Conservation (phyloP, 2,329 filamentous ascomycete genomes). For the Chrysoporthe austroafricana region DNA sequence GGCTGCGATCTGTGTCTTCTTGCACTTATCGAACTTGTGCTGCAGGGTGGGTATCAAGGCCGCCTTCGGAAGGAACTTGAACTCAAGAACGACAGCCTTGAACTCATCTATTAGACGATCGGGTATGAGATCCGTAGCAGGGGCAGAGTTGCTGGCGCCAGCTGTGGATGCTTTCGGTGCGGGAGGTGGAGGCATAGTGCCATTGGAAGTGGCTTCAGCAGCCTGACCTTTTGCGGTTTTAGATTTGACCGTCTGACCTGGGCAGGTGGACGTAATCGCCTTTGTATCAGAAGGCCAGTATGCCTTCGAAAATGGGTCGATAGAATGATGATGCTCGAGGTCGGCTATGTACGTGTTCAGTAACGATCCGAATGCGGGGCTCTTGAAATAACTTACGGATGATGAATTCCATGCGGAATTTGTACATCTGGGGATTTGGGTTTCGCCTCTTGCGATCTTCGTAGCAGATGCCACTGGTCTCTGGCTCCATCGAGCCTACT, state of each 20-base stretch:
- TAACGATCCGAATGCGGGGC: constrained; percentile 18
- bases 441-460: constrained; percentile 60
- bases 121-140: constrained; percentile 51
- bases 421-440: constrained; percentile 54
- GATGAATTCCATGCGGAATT: constrained; percentile 76
- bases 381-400: constrained; percentile 56
- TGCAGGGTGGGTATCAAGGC: constrained; percentile 77
- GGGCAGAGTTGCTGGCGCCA: constrained; percentile 16
- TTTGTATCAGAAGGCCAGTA: constrained; percentile 70
- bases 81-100: constrained; percentile 68
- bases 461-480: constrained; percentile 83
- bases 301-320: constrained; percentile 81
- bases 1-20: constrained; percentile 71
- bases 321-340: constrained; percentile 56
- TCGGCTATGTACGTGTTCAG: constrained; percentile 41
- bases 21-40: constrained; percentile 71
- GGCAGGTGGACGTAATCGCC: not conserved
- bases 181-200: constrained; percentile 31
- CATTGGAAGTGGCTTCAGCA: constrained; percentile 39
- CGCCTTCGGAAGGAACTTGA: constrained; percentile 65
- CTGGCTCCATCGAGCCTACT: constrained; percentile 66
- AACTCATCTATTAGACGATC: constrained; percentile 66
- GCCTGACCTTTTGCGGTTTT: constrained; percentile 40
- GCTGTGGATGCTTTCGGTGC: constrained; percentile 28
- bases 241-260: constrained; percentile 32